Conservation (phyloP, 208 protist species). For the Leishmania gerbilli region DNA sequence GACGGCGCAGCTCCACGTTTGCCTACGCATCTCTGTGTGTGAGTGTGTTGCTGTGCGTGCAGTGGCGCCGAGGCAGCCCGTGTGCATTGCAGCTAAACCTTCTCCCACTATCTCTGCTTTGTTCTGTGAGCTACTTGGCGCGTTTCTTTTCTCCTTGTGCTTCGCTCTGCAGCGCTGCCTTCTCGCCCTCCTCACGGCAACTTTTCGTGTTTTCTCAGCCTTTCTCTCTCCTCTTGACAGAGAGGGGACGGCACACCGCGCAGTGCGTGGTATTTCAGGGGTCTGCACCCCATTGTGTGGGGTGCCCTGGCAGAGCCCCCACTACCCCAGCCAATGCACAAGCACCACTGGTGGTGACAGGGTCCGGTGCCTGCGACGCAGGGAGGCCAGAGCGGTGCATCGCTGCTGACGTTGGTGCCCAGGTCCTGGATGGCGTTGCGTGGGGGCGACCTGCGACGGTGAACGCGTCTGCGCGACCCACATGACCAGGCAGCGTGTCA, state of each 20-base stretch:
- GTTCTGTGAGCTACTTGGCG: no score
- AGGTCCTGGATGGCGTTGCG: neutral
- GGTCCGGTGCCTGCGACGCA: neutral
- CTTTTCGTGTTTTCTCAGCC: neutral
- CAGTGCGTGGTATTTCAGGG: neutral
- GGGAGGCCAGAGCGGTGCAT: neutral
- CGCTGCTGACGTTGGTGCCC: neutral
- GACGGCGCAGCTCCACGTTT: neutral
- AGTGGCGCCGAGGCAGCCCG: neutral
- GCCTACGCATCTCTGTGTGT: neutral
- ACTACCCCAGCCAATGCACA: neutral
- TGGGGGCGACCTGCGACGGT: neutral
- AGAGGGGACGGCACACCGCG: neutral
- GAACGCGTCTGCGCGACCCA: neutral
- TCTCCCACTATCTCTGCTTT: neutral
- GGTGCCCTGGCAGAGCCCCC: neutral
- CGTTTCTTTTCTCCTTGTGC: neutral
- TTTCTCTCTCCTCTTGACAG: neutral
- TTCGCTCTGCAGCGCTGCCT: neutral
- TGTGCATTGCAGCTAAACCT: neutral
- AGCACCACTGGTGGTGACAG: neutral
- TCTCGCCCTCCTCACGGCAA: neutral
- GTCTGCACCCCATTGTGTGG: neutral
- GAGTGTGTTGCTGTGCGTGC: neutral
- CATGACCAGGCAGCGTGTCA: neutral